Conservation (phyloP, 108 stramenopile genomes). For the Ochromonas danica region DNA sequence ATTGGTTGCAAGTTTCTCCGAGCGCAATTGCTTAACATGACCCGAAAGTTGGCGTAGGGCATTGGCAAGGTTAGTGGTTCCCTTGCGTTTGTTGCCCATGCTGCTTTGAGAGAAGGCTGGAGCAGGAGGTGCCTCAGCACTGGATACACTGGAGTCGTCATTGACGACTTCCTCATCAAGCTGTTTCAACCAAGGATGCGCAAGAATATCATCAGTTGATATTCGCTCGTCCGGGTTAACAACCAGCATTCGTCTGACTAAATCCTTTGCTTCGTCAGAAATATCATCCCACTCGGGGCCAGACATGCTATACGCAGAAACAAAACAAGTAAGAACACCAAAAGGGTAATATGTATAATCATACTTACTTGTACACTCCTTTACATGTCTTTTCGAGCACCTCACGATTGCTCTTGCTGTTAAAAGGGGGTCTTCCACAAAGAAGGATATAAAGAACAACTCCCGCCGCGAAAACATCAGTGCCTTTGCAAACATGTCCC, state of each 20-base stretch:
- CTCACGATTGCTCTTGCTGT: slow-evolving; percentile 10
- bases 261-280: slow-evolving; percentile 40
- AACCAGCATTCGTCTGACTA: slow-evolving; percentile 35
- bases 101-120: neutral
- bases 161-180: slow-evolving; percentile 1
- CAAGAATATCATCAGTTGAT: slow-evolving; percentile 25
- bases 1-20: slow-evolving; percentile 27
- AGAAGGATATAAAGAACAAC: slow-evolving; percentile 39
- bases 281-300: slow-evolving; percentile 37
- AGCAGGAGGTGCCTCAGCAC: neutral
- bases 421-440: slow-evolving; percentile 37
- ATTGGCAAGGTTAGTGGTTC: neutral
- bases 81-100: neutral
- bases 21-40: neutral
- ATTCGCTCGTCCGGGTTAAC: slow-evolving; percentile 36
- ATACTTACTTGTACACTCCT: slow-evolving; percentile 8
- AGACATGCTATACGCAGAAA: slow-evolving; percentile 35
- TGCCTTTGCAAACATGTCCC: slow-evolving; percentile 6
- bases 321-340: neutral
- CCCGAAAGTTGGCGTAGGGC: slow-evolving; percentile 23
- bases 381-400: slow-evolving; percentile 21
- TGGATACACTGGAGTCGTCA: neutral
- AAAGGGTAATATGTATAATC: neutral
- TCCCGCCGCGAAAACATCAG: slow-evolving; percentile 38
- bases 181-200: slow-evolving; percentile 33